Evolutionary conservation across 139 green algal species (phyloP), one percentile per base, ranked within the genome.

Genomic region (Coelastrella sp.): DNA sequence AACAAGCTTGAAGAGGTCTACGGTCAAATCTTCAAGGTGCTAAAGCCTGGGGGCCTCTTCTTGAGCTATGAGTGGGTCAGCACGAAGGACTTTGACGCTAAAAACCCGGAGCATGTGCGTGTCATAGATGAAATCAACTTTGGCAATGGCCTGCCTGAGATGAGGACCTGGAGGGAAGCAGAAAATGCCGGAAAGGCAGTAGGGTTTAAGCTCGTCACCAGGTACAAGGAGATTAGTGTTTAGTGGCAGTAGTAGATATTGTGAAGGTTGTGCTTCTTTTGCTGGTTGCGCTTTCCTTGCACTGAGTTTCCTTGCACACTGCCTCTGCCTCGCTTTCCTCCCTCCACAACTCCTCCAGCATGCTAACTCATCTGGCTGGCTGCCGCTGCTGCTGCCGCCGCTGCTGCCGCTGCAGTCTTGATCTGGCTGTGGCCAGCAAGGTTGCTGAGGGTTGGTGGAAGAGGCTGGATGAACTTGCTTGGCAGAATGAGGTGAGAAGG

Each of bases 61-160:
- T 94, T 96, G 72, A 96, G 94, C 56, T 99, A 99, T 91, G 98
- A 99, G 92, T 99, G 98, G 98, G 96, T 99, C 20, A 96, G 95
- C 49, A 99, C 98, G 15, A 83, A 93, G 22, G 79, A 92, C 66
- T 99, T 95, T 91, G 95, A 99, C 92, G 8, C 92, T 6, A 93
- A 87, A 63, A 99, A 99, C 94, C 56, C 85, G 4, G 90, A 95
- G 60, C 98, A 99, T 90, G 97, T 99, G 20, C 87, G 91, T 7
- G 97, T 98, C 93, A 98, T 99, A 6, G 98, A 99, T 79, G 96
- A 98, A 78, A 99, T 99, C 95, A 98, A 98, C 93, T 98, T 97
- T 89, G 98, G 98, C 88, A 99, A 99, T 89, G 98, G 97, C 10
- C 95, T 99, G 86, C 98, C 98, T 24, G 96, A 99, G 79, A 97